Evolutionary conservation across 768 basidiomycete genomes (phyloP).

Genomic region (Auricularia sp.): DNA sequence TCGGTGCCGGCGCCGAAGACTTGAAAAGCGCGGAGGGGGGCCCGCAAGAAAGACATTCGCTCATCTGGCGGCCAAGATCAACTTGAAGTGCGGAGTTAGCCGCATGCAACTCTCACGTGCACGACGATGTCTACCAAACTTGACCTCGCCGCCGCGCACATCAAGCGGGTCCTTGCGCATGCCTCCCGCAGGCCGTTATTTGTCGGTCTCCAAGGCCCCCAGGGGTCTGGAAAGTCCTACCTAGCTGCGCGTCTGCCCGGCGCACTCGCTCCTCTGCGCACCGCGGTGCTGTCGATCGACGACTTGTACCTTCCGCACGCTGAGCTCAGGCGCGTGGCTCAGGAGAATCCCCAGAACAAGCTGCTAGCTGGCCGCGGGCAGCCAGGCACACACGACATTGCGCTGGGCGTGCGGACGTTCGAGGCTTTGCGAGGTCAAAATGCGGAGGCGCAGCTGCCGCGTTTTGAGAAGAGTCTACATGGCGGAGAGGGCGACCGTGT

Average conservation of each 20-base stretch:
- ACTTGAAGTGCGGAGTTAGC: neutral
- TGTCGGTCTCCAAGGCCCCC: slow-evolving; percentile 84
- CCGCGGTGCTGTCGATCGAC: slow-evolving; percentile 66
- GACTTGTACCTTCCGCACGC: slow-evolving; percentile 78
- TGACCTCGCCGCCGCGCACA: neutral
- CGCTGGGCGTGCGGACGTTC: slow-evolving; percentile 49
- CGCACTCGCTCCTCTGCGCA: slow-evolving; percentile 37
- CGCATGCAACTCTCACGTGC: neutral
- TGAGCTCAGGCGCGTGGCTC: slow-evolving; percentile 46
- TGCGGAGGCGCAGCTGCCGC: slow-evolving; percentile 45
- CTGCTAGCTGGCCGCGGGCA: slow-evolving; percentile 80
- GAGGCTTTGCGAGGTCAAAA: neutral
- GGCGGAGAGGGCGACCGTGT: slow-evolving; percentile 79
- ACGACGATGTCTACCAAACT: neutral
- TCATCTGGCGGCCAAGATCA: no score
- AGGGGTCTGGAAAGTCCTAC: slow-evolving; percentile 89
- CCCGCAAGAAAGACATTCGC: no score
- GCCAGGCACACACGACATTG: slow-evolving; percentile 85
- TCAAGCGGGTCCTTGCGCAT: neutral
- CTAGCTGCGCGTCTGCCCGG: slow-evolving; percentile 50
- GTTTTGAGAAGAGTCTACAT: slow-evolving; percentile 80
- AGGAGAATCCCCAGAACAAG: slow-evolving; percentile 44
- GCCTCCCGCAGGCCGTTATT: slow-evolving; percentile 49
- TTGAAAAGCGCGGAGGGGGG: slow-evolving; percentile 65
- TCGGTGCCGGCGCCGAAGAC: slow-evolving; percentile 94